Evolutionary conservation across 1,139 yeast species (phyloP), one percentile per base, ranked within the genome.

Genomic region (Zygoascus meyerae): DNA sequence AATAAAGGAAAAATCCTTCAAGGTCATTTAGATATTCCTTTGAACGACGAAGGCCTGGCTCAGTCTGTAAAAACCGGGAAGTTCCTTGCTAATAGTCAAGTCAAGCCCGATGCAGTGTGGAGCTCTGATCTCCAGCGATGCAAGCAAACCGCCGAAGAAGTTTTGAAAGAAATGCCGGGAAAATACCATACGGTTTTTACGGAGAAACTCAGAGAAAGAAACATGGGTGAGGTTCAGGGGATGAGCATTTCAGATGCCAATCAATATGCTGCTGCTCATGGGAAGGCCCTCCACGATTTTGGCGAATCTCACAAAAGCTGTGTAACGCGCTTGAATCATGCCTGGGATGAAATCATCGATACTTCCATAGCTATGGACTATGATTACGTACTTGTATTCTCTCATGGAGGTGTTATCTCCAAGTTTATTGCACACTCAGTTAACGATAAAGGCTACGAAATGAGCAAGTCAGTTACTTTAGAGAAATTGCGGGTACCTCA

Each of bases 341-440:
- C 77, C 40, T 74, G 85, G 72, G 67, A 71, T 16, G 48, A 52
- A 2, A 62, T 81, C 0, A 59, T 80, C 2, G 66, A 67, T 6
- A 65, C 66, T 12, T 69, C 78, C 8, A 52, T 58, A 1, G 58
- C 57, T 0, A 59, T 66, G 2, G 63, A 63, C 15, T 63, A 69
- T 51, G 62, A 65, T 40, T 83, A 83, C 51, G 73, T 84, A 1
- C 69, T 81, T 26, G 52, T 87, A 21, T 81, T 92, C 48, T 80
- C 92, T 10, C 97, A 89, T 61, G 97, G 97, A 15, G 95, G 96
- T 5, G 86, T 86, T 1, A 80, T 89, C 31, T 75, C 86, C 45
- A 75, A 79, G 41, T 73, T 83, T 59, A 50, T 62, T 60, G 56
- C 77, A 46, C 70, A 75, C 51, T 62, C 77, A 34, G 68, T 75